phyloP scores from a whole-genome alignment of 371 early-diverging fungal genomes.

The Rhizopus microsporus region DNA sequence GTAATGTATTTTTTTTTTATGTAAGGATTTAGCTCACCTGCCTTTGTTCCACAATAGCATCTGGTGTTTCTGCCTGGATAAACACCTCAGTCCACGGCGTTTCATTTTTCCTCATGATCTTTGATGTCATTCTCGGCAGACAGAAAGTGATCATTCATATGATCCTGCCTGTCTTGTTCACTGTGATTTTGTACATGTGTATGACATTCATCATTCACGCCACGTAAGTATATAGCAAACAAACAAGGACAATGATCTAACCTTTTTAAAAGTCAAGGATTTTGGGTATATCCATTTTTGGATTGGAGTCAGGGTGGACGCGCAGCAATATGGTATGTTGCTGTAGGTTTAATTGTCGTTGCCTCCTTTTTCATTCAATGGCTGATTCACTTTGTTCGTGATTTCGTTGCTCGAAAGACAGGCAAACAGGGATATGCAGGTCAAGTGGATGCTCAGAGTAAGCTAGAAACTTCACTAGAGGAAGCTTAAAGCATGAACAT shows the following conservation, averaged over 20 bases:
- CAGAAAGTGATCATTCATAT: constrained; percentile 45
- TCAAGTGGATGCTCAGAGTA: not conserved
- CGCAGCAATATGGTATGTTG: constrained; percentile 44
- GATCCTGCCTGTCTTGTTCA: constrained; percentile 35
- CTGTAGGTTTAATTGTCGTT: constrained; percentile 40
- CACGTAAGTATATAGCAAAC: constrained; percentile 24
- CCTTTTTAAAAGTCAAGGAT: constrained; percentile 18
- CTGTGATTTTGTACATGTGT: constrained; percentile 53
- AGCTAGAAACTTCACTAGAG: not conserved
- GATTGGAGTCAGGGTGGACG: constrained; percentile 51
- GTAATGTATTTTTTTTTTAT: constrained; percentile 2
- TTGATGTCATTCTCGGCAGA: constrained; percentile 54
- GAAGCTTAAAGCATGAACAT: too few relatives aligned
- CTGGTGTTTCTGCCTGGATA: constrained; percentile 32
- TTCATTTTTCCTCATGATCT: constrained; percentile 51
- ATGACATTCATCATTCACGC: constrained; percentile 50
- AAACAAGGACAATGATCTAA: not conserved
- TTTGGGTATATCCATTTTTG: constrained; percentile 59
- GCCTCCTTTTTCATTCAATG: constrained; percentile 44
- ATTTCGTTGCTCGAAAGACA: constrained; percentile 26
- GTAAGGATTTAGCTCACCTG: not conserved
- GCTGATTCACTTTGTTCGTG: constrained; percentile 44
- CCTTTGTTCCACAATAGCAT: not conserved
- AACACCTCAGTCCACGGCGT: constrained; percentile 56
- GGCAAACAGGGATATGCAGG: constrained; percentile 8